These are phyloP conservation scores for Lactarius vividus DNA, from an alignment of 768 basidiomycete species.

Conservation along the genomic window DNA sequence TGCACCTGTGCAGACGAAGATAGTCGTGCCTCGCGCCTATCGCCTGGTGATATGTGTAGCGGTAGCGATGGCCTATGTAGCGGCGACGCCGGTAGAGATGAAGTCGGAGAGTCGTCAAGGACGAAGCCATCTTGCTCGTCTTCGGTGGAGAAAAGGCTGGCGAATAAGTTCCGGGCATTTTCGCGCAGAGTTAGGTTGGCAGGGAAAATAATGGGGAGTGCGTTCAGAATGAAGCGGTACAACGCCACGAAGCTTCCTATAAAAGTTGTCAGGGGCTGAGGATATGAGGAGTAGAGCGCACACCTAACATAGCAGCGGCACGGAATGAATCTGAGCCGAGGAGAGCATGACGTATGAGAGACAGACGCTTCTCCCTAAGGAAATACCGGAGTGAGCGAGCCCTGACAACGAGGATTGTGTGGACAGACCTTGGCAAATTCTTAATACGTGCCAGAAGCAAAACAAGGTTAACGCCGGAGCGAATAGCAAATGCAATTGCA, in stretches of 20 bases:
- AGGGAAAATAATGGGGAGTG: slow-evolving; percentile 69
- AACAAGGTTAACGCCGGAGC: slow-evolving; percentile 80
- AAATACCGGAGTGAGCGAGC: slow-evolving; percentile 1
- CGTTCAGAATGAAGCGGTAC: slow-evolving; percentile 78
- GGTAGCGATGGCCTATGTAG: slow-evolving; percentile 19
- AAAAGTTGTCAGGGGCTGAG: background rate
- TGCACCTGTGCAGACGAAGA: slow-evolving; percentile 65
- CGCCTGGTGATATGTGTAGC: slow-evolving; percentile 19
- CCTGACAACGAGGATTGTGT: background rate
- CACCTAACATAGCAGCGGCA: slow-evolving; percentile 87
- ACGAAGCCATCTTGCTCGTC: slow-evolving; percentile 21
- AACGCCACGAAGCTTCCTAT: slow-evolving; percentile 71
- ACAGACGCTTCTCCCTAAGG: slow-evolving; percentile 57
- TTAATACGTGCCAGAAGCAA: slow-evolving; percentile 73
- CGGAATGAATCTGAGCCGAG: slow-evolving; percentile 81
- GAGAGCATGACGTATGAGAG: slow-evolving; percentile 74
- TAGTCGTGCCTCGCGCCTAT: slow-evolving; percentile 47
- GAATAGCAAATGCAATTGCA: slow-evolving; percentile 73
- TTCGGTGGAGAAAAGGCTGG: slow-evolving; percentile 33
- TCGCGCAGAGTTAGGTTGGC: slow-evolving; percentile 28
- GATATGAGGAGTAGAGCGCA: slow-evolving; percentile 22
- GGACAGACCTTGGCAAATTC: slow-evolving; percentile 57
- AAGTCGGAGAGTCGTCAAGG: slow-evolving; percentile 28
- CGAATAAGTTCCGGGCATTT: slow-evolving; percentile 27
- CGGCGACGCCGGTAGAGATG: slow-evolving; percentile 29